A percentile compares a stretch with the other conserved stretches of the same genome.
These are phyloP conservation scores for Xylaria flabelliformis DNA, from an alignment of 495 filamentous ascomycete species.

Conservation along the genomic window DNA sequence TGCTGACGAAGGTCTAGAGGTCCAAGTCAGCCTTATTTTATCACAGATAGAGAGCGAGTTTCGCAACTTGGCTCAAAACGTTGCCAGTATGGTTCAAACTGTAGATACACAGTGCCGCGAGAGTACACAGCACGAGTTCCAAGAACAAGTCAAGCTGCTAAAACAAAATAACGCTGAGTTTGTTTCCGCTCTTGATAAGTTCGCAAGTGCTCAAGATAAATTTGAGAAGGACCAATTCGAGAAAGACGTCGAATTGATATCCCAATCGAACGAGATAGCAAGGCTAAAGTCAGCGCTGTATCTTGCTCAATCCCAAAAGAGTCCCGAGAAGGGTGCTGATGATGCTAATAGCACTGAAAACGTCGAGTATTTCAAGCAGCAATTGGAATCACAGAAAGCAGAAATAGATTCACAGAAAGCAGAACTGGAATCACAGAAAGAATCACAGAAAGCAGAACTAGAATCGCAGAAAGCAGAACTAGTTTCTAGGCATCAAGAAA, in stretches of 20 bases:
- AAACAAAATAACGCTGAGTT: neutral
- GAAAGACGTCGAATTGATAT: neutral
- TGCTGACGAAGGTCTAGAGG: neutral
- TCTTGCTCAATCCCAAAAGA: neutral
- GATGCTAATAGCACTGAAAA: neutral
- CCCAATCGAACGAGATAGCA: neutral
- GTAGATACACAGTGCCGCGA: neutral
- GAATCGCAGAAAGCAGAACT: neutral
- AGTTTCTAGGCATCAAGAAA: neutral
- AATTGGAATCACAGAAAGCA: neutral
- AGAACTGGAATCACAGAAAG: neutral
- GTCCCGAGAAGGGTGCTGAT: neutral
- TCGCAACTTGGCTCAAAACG: neutral
- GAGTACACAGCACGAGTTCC: neutral
- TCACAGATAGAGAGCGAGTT: conserved; percentile 1
- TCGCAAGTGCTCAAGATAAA: neutral
- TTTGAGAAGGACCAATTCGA: neutral
- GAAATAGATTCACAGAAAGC: neutral
- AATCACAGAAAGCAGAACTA: neutral
- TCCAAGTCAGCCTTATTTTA: neutral
- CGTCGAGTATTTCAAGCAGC: neutral
- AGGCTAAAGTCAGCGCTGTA: neutral
- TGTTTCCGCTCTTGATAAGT: neutral
- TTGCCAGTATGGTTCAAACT: neutral
- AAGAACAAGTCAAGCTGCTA: neutral